Evolutionary conservation across 1,284 basidiomycete genomes (phyloP).

Genomic region (Somion occarium): DNA sequence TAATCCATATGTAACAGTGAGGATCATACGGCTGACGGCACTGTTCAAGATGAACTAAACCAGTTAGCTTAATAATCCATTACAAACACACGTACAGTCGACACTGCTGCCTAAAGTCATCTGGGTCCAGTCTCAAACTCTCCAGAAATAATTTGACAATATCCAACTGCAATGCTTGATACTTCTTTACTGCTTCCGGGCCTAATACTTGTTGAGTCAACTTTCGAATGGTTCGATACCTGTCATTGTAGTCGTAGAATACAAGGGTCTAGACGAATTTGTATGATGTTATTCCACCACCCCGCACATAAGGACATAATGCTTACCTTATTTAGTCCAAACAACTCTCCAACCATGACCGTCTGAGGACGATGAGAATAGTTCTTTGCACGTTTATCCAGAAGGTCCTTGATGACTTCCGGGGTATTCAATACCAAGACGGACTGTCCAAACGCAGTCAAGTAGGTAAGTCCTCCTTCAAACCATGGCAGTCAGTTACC

Average conservation of each 20-base stretch:
- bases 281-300: not conserved
- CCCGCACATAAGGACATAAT: too few relatives aligned
- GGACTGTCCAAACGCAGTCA: not conserved
- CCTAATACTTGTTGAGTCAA: not conserved
- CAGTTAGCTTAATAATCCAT: not conserved
- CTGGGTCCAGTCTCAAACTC: not conserved
- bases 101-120: not conserved
- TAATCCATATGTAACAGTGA: not conserved
- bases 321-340: not conserved
- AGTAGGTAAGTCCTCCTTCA: not conserved
- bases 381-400: constrained; percentile 19
- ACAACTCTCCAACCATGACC: constrained; percentile 11
- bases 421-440: not conserved
- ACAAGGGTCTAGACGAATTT: not conserved
- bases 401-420: constrained; percentile 13
- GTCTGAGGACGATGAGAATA: constrained; percentile 21
- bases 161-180: not conserved
- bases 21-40: not conserved
- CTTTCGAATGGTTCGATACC: not conserved
- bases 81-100: not conserved
- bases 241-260: not conserved
- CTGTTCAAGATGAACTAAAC: not conserved
- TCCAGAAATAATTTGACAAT: not conserved
- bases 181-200: not conserved
- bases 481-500: too few relatives aligned